phyloP scores from a whole-genome alignment of 2,329 filamentous ascomycete genomes.

The Phialophora chinensis region DNA sequence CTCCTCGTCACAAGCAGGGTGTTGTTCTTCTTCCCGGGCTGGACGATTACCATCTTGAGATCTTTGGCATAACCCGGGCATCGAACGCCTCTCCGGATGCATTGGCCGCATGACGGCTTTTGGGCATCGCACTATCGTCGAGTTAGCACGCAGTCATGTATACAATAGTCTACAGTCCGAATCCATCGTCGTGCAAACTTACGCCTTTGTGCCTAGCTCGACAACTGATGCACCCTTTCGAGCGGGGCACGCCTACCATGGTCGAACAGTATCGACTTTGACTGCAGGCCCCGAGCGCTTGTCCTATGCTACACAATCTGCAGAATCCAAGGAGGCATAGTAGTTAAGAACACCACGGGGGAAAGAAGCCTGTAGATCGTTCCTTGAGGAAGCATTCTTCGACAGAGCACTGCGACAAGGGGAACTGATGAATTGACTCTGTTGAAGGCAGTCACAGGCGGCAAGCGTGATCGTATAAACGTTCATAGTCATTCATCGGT shows the following conservation, averaged over 20 bases:
- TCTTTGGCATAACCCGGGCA: constrained; percentile 20
- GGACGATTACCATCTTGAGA: constrained; percentile 23
- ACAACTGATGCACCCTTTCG: constrained; percentile 26
- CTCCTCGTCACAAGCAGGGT: not conserved
- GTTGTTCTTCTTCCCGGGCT: constrained; percentile 12
- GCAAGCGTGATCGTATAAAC: not conserved
- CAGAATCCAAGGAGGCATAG: not conserved
- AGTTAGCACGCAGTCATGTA: not conserved
- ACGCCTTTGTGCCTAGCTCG: constrained; percentile 26
- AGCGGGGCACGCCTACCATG: constrained; percentile 29
- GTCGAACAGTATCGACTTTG: not conserved
- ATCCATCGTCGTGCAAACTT: constrained; percentile 8
- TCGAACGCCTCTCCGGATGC: constrained; percentile 22
- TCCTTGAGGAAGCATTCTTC: not conserved
- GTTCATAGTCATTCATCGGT: not conserved
- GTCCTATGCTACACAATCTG: not conserved
- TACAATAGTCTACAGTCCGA: not conserved
- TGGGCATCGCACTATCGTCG: constrained; percentile 27
- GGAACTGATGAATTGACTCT: not conserved
- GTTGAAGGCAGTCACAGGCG: not conserved
- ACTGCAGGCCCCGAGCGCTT: not conserved
- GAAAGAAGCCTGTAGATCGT: not conserved
- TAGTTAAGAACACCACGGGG: not conserved
- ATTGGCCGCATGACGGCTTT: constrained; percentile 26
- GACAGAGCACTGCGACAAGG: not conserved